A percentile compares a stretch with the other conserved stretches of the same genome.
Evolutionary conservation across 768 basidiomycete genomes (phyloP).

Genomic region (Lactarius indigo): DNA sequence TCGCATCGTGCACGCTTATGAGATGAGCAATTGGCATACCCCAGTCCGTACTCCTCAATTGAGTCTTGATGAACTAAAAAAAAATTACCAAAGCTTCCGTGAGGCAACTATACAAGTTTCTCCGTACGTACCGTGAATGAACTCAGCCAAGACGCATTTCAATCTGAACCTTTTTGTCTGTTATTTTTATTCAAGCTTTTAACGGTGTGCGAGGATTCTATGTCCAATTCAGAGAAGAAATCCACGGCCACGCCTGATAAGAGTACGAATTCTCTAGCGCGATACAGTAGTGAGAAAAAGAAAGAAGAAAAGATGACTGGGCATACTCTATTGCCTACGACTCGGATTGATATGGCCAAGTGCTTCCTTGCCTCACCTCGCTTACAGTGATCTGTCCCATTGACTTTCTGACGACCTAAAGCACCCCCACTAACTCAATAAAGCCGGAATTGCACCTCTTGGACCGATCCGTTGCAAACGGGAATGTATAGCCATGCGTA

Average conservation of each 20-base stretch:
- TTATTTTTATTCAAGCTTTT: not conserved
- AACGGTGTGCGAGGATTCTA: not conserved
- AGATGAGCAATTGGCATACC: not conserved
- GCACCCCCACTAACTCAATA: not conserved
- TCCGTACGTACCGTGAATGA: too few species aligned
- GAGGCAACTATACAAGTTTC: too few species aligned
- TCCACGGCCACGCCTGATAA: not conserved
- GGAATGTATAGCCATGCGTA: not conserved
- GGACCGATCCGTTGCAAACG: not conserved
- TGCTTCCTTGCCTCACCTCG: not conserved
- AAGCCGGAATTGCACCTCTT: not conserved
- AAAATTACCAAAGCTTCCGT: not conserved
- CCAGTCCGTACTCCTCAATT: not conserved
- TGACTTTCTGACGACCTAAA: not conserved
- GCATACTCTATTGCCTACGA: not conserved
- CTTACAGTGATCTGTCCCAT: not conserved
- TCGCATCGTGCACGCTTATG: not conserved
- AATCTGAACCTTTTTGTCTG: too few species aligned
- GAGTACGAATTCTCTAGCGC: not conserved
- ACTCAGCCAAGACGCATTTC: too few species aligned
- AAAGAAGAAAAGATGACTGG: not conserved
- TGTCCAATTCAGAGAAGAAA: not conserved
- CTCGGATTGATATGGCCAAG: not conserved
- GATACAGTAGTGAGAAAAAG: not conserved
- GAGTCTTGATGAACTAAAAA: not conserved